Evolutionary conservation across 495 filamentous ascomycete species (phyloP).

Genomic region (Penicillium roqueforti): DNA sequence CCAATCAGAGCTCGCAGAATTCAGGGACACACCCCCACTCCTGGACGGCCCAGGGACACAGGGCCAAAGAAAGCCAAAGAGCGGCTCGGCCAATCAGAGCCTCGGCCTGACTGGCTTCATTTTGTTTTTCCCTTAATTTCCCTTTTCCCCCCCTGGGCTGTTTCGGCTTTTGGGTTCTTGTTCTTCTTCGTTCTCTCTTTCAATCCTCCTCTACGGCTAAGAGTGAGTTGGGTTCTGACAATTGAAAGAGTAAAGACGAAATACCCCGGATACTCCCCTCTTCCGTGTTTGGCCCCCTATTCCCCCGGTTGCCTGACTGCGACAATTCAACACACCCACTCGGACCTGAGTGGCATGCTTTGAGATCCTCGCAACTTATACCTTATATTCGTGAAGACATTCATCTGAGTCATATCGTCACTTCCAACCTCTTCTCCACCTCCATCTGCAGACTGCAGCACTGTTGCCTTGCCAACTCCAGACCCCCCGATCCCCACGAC

Average conservation of each 20-base stretch:
- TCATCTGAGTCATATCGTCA: neutral
- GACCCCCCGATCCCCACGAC: constrained; percentile 14
- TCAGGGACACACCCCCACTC: neutral
- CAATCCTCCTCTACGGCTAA: neutral
- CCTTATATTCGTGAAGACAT: neutral
- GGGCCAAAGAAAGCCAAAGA: neutral
- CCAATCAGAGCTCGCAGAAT: constrained; percentile 3
- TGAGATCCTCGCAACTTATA: neutral
- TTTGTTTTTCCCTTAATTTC: constrained; percentile 10
- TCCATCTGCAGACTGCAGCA: neutral
- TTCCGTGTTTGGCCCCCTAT: constrained; percentile 1
- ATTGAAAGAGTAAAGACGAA: neutral
- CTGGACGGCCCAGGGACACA: neutral
- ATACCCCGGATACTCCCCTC: neutral
- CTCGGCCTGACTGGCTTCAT: constrained; percentile 7
- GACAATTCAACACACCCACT: constrained; percentile 1
- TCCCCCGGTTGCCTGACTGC: constrained; percentile 4
- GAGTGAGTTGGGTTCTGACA: neutral
- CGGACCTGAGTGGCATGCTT: constrained; percentile 2
- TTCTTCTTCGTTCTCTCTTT: constrained; percentile 5
- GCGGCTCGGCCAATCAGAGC: constrained; percentile 10
- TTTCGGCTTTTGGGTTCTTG: constrained; percentile 13
- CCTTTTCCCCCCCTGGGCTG: constrained; percentile 5
- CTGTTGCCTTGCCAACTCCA: constrained; percentile 30
- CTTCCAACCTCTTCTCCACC: neutral